A percentile compares a stretch with the other conserved stretches of the same genome.
phyloP scores from a whole-genome alignment of 495 filamentous ascomycete genomes.

The Neurospora hispaniola region DNA sequence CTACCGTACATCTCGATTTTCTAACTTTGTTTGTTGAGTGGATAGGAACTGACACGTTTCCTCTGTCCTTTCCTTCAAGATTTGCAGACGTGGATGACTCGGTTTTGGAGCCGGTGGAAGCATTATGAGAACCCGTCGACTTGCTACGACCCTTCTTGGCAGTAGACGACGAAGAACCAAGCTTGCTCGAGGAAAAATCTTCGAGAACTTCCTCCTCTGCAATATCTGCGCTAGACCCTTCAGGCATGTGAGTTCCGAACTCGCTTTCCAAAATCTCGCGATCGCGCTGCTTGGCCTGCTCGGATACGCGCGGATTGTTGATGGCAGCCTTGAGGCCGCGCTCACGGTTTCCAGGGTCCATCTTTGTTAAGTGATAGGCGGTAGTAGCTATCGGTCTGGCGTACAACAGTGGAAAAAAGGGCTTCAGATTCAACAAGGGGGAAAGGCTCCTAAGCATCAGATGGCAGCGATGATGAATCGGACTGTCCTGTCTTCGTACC shows the following conservation, averaged over 20 bases:
- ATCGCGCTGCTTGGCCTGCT: conserved; percentile 12
- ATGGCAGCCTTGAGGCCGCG: conserved; percentile 21
- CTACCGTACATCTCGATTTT: neutral
- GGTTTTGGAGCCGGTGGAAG: neutral
- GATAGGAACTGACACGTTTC: conserved; percentile 10
- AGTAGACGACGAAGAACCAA: neutral
- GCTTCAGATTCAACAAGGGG: neutral
- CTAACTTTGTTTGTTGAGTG: neutral
- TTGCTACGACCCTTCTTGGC: conserved; percentile 9
- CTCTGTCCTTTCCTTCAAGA: conserved; percentile 10
- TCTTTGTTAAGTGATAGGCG: conserved; percentile 3
- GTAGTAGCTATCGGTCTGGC: neutral
- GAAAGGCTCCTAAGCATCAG: neutral
- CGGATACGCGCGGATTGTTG: conserved; percentile 18
- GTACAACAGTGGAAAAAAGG: neutral
- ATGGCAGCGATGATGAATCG: neutral
- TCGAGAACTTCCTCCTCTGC: neutral
- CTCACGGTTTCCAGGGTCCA: conserved; percentile 18
- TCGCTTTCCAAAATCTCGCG: conserved; percentile 13
- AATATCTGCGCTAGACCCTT: neutral
- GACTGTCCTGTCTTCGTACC: neutral
- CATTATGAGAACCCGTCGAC: conserved; percentile 6
- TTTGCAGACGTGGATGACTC: neutral
- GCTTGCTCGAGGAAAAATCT: neutral
- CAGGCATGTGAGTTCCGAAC: conserved; percentile 3